A percentile compares a stretch with the other conserved stretches of the same genome.
Conservation (phyloP, 2,329 filamentous ascomycete species). For the Venturia pyrina region DNA sequence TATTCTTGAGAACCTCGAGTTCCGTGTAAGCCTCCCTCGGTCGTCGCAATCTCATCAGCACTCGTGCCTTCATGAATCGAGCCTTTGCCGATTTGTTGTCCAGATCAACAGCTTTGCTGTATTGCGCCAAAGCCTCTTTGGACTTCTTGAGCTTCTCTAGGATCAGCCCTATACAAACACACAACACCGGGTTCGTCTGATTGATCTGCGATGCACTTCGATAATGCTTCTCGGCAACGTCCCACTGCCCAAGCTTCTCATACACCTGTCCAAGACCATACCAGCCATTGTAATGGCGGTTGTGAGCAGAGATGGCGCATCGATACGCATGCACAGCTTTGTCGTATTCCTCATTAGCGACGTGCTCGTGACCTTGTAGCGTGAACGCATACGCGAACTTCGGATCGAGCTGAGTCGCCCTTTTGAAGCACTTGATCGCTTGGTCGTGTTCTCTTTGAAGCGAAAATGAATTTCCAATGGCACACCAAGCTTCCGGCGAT, state of each 20-base stretch:
- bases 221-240: conserved; percentile 87
- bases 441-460: conserved; percentile 88
- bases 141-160: conserved; percentile 82
- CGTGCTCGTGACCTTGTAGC: conserved; percentile 88
- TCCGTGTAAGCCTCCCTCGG: conserved; percentile 68
- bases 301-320: conserved; percentile 73
- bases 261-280: conserved; percentile 78
- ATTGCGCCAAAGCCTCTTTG: conserved; percentile 65
- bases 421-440: conserved; percentile 86
- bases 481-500: conserved; percentile 92
- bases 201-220: conserved; percentile 81
- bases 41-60: conserved; percentile 64
- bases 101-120: conserved; percentile 70
- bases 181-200: conserved; percentile 82
- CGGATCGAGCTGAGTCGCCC: conserved; percentile 81
- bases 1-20: conserved; percentile 76
- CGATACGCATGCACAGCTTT: conserved; percentile 85
- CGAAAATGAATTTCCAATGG: conserved; percentile 89
- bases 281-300: conserved; percentile 95
- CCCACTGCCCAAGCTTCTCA: conserved; percentile 81
- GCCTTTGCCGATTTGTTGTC: conserved; percentile 74
- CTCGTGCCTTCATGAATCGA: conserved; percentile 85
- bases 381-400: conserved; percentile 94
- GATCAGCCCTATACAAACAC: conserved; percentile 77
- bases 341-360: conserved; percentile 94